Conservation (phyloP, 345 rosid genomes). For the Litchi chinensis region DNA sequence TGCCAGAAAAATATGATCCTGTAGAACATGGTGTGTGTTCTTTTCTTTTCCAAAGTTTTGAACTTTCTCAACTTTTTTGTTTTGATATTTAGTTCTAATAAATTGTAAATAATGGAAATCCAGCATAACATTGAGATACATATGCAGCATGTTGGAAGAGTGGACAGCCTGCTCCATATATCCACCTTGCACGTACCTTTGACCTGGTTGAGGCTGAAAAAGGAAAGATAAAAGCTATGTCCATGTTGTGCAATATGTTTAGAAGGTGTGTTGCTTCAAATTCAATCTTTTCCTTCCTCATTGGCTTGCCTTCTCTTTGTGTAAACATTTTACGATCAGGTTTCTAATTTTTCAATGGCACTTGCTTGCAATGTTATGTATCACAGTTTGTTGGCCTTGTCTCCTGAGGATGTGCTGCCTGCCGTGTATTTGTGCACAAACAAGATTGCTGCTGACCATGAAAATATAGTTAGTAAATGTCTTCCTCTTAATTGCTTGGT, state of each 20-base stretch:
- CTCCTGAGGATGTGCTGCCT: constrained; percentile 85
- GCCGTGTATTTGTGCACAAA: constrained; percentile 86
- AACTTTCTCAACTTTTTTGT: constrained; percentile 5
- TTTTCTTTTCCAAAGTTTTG: constrained; percentile 19
- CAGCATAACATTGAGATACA: constrained; percentile 20
- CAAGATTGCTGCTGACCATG: constrained; percentile 86
- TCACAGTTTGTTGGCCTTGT: constrained; percentile 78
- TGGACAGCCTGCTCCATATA: constrained; percentile 80
- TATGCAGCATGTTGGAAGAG: constrained; percentile 79
- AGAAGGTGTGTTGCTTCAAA: constrained; percentile 56
- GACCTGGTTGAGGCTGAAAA: constrained; percentile 78
- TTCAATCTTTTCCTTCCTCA: constrained; percentile 10
- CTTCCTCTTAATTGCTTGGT: not conserved
- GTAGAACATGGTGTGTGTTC: constrained; percentile 64
- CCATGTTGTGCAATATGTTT: constrained; percentile 94
- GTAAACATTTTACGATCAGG: not conserved
- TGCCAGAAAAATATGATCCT: constrained; percentile 68
- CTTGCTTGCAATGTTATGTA: constrained; percentile 20
- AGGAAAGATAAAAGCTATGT: constrained; percentile 83
- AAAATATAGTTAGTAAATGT: constrained; percentile 60
- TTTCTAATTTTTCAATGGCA: constrained; percentile 16
- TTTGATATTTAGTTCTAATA: constrained; percentile 5
- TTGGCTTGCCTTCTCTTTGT: constrained; percentile 11
- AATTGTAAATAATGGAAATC: constrained; percentile 6
- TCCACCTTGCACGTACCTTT: constrained; percentile 87